phyloP scores from a whole-genome alignment of 441 rosid genomes.

The Erodium chrysanthum region DNA sequence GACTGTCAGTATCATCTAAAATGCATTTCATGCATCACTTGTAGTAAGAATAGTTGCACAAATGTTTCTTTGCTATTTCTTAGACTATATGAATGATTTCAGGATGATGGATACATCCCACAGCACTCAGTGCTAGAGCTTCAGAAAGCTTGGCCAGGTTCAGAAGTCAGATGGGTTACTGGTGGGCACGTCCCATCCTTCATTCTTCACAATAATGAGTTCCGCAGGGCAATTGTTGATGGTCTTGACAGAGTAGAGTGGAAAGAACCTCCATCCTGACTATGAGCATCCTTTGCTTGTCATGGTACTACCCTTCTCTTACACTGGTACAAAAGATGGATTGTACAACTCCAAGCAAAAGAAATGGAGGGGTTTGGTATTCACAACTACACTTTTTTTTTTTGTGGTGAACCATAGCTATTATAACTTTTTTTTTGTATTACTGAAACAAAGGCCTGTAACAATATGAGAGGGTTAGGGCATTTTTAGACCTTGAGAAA shows the following conservation, averaged over 20 bases:
- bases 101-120: constrained; percentile 98
- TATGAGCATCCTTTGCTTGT: too few species aligned
- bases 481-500: too few species aligned
- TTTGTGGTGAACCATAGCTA: background rate
- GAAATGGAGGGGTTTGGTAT: background rate
- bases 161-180: constrained; percentile 97
- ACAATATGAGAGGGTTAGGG: too few species aligned
- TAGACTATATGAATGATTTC: constrained; percentile 12
- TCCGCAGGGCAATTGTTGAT: constrained; percentile 60
- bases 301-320: too few species aligned
- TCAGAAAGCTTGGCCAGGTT: constrained; percentile 97
- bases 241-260: constrained; percentile 46
- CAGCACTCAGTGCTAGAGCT: constrained; percentile 85
- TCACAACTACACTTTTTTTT: background rate
- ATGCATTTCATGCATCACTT: background rate
- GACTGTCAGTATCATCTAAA: background rate
- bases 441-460: too few species aligned
- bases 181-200: constrained; percentile 89
- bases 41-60: background rate
- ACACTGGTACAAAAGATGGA: too few species aligned
- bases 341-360: background rate
- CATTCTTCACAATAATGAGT: constrained; percentile 63
- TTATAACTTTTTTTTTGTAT: too few species aligned
- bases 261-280: constrained; percentile 41
- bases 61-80: background rate